Evolutionary conservation across 805 yeast species (phyloP).

Genomic region (Saturnispora quitensis): DNA sequence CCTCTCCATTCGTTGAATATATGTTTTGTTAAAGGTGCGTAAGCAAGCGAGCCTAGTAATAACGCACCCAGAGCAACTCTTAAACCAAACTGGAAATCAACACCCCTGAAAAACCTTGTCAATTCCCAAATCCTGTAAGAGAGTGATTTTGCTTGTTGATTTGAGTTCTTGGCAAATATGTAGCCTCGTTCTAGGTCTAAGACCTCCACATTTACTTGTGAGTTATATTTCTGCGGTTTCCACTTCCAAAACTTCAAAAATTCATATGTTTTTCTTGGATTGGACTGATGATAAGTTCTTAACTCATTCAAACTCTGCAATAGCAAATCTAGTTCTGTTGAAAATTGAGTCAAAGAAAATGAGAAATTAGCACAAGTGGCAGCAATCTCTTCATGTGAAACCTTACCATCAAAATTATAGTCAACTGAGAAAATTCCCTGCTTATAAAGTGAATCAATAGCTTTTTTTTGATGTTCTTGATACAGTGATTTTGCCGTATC

Average conservation of each 20-base stretch:
- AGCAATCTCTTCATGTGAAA: conserved; percentile 71
- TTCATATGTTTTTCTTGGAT: conserved; percentile 30
- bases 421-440: conserved; percentile 41
- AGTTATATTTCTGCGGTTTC: not conserved
- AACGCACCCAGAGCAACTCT: conserved; percentile 75
- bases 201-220: not conserved
- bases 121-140: conserved; percentile 38
- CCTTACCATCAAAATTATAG: conserved; percentile 31
- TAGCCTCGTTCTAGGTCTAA: conserved; percentile 9
- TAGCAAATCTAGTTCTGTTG: conserved; percentile 45
- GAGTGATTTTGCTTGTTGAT: conserved; percentile 7
- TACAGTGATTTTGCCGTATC: conserved; percentile 45
- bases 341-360: conserved; percentile 51
- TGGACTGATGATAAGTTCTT: conserved; percentile 2
- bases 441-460: conserved; percentile 50
- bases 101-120: conserved; percentile 44
- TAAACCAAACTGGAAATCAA: conserved; percentile 70
- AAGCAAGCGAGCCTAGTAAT: conserved; percentile 58
- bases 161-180: not conserved
- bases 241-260: conserved; percentile 48
- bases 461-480: conserved; percentile 44
- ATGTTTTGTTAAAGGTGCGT: conserved; percentile 43
- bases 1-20: conserved; percentile 59
- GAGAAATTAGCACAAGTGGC: conserved; percentile 80
- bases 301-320: conserved; percentile 33